A percentile compares a stretch with the other conserved stretches of the same genome.
phyloP scores from a whole-genome alignment of 257 asterid species.

The Eustoma russellianum region DNA sequence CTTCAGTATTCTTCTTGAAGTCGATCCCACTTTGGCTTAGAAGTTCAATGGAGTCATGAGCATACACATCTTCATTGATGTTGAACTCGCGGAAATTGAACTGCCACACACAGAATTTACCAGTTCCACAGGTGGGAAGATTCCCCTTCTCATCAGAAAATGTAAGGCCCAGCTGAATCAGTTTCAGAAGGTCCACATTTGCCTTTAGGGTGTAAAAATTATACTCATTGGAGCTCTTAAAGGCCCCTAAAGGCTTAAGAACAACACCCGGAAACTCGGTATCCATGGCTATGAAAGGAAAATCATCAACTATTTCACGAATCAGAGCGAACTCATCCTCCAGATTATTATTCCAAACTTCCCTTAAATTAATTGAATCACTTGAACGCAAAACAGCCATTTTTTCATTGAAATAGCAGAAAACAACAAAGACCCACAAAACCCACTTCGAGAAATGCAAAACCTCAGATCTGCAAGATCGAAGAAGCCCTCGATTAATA shows the following conservation, averaged over 20 bases:
- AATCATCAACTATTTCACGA: conserved; percentile 24
- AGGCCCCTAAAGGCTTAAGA: conserved; percentile 19
- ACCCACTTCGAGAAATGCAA: conserved; percentile 15
- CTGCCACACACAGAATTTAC: conserved; percentile 27
- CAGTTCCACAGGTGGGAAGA: conserved; percentile 36
- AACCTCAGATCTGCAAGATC: conserved; percentile 21
- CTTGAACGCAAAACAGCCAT: conserved; percentile 15
- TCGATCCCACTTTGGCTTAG: conserved; percentile 22
- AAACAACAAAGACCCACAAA: conserved; percentile 17
- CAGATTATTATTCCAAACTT: conserved; percentile 30
- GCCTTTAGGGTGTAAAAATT: conserved; percentile 20
- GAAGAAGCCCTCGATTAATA: background rate
- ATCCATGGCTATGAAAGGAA: conserved; percentile 30
- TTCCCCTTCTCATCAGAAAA: conserved; percentile 28
- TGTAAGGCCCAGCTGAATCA: conserved; percentile 32
- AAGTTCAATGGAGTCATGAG: conserved; percentile 29
- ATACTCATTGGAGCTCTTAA: conserved; percentile 13
- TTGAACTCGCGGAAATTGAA: conserved; percentile 33
- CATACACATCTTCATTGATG: conserved; percentile 21
- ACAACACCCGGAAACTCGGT: conserved; percentile 31
- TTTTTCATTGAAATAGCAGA: conserved; percentile 9
- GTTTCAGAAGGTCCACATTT: conserved; percentile 28
- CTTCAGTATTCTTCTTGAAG: conserved; percentile 19
- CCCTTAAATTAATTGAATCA: conserved; percentile 26
- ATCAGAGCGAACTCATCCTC: conserved; percentile 28